Evolutionary conservation across 495 filamentous ascomycete species (phyloP).

Genomic region (Chaetomium tenue): DNA sequence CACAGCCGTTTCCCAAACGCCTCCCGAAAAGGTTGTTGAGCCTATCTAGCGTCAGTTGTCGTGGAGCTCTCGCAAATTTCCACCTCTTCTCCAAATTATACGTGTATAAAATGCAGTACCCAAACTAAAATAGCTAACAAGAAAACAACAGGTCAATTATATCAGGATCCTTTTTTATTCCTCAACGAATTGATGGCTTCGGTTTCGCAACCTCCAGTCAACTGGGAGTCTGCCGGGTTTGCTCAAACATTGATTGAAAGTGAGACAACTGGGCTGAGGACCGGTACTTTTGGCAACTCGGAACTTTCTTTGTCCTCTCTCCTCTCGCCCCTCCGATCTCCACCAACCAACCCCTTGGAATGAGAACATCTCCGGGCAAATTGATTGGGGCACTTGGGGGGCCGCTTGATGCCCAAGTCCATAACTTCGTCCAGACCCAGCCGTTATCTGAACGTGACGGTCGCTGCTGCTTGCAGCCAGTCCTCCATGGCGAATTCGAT

Average conservation of each 20-base stretch:
- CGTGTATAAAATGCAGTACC: too few species aligned
- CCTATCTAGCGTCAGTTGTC: too few species aligned
- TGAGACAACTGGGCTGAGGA: neutral
- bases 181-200: too few species aligned
- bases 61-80: too few species aligned
- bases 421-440: neutral
- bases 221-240: neutral
- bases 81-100: too few species aligned
- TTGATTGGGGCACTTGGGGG: neutral
- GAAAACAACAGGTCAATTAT: too few species aligned
- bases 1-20: constrained; percentile 1
- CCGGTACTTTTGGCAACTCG: neutral
- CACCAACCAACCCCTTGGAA: neutral
- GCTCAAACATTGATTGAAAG: neutral
- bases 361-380: neutral
- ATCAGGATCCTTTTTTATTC: too few species aligned
- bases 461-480: neutral
- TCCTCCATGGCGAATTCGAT: constrained; percentile 9
- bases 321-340: neutral
- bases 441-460: neutral
- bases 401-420: constrained; percentile 9
- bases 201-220: too few species aligned
- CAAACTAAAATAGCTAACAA: too few species aligned
- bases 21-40: constrained; percentile 2
- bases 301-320: neutral